Base-by-base conservation (phyloP, 2,329 filamentous ascomycete genomes). In the Curvularia hawaiiensis region DNA sequence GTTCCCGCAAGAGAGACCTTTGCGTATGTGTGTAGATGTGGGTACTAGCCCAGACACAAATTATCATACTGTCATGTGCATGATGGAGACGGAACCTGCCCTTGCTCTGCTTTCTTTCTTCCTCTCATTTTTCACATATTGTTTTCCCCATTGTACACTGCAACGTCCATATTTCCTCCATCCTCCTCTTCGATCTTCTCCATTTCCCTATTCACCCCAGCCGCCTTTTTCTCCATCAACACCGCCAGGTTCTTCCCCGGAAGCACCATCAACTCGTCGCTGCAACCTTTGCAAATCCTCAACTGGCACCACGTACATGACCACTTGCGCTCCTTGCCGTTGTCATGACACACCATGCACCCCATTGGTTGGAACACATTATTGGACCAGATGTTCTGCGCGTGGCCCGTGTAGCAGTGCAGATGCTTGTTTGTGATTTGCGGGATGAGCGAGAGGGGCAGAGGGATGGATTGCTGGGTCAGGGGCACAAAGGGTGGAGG, bases 281-380 rank as follows among this genome's bases (percentile, higher is more conserved):
- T 66, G 33, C 76, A 78, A 3, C 6, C 48, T 5, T 59, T 33
- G 53, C 76, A 78, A 18, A 78, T 65, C 9, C 74, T 46, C 58
- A 78, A 54, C 54, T 69, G 70, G 51, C 76, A 78, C 73, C 73
- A 76, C 16, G 66, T 64, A 47, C 76, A 78, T n/a, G 61, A 60
- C 68, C 71, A 75, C 54, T 67, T 70, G 16, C 65, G 54, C 20
- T 72, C 69, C 3, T 50, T 54, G 20, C 57, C 60, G 53, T 71
- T 67, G 1, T 61, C 46, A 16, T 60, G 67, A 57, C 76, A 78
- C 0, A 76, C 50, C 71, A 74, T 73, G 67, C 76, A 78, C 12
- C 66, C 67, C 63, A 75, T 65, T 24, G 73, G 71, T 47, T 72
- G 68, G 60, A 70, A 70, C 11, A 53, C 18, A 58, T 77, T 77